These are phyloP conservation scores for Potentilla sterilis DNA, from an alignment of 306 rosid species.

Conservation along the genomic window DNA sequence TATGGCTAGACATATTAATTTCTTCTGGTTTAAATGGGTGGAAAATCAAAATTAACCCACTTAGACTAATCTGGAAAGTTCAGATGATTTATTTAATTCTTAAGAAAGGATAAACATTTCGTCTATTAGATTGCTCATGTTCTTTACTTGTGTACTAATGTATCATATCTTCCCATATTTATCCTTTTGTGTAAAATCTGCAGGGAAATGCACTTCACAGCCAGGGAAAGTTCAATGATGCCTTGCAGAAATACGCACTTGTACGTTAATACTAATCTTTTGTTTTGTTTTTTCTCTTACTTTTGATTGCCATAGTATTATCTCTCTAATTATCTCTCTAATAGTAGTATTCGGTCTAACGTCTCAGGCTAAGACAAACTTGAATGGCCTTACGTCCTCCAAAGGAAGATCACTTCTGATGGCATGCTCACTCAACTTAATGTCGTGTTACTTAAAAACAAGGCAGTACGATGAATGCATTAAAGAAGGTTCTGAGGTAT, in stretches of 20 bases:
- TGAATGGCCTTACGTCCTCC: constrained; percentile 58
- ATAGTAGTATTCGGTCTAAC: constrained; percentile 15
- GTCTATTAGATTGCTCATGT: background rate
- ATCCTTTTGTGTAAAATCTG: constrained; percentile 28
- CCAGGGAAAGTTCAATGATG: constrained; percentile 74
- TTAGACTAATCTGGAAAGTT: background rate
- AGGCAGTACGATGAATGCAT: constrained; percentile 72
- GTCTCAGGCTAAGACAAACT: constrained; percentile 83
- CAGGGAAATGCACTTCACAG: constrained; percentile 90
- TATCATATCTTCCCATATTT: background rate
- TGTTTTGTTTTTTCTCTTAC: background rate
- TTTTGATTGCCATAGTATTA: constrained; percentile 4
- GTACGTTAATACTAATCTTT: constrained; percentile 44
- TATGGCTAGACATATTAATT: background rate
- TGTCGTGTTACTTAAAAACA: constrained; percentile 96
- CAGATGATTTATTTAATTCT: background rate
- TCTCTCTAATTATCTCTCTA: constrained; percentile 2
- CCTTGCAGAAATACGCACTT: constrained; percentile 65
- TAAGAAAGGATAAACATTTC: background rate
- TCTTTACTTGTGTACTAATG: background rate
- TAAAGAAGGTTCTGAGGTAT: constrained; percentile 94
- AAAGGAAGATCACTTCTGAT: constrained; percentile 63
- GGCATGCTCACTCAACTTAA: constrained; percentile 96
- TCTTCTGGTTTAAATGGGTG: background rate
- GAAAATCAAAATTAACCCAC: background rate